Base-by-base conservation (phyloP, 1,284 basidiomycete species). In the Volvariella surrecta region DNA sequence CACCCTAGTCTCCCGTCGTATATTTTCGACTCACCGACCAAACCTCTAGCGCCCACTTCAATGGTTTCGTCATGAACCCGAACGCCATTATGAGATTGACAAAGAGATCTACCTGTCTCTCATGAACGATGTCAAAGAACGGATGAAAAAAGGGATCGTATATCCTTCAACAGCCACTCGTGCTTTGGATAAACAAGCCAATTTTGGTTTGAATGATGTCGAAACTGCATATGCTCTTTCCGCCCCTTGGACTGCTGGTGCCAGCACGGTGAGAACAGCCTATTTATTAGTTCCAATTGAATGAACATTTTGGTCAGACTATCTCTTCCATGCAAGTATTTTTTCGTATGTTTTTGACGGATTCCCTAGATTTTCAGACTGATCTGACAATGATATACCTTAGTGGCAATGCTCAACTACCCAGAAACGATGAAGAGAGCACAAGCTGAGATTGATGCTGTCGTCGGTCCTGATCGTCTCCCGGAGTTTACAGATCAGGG, bases 61-160 rank as follows among this genome's bases (percentile, higher is more conserved):
- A 50, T 61, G 60, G 60, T 62, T 61, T 45, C 52, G 60, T 3
- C 45, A 42, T 9, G 58, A 55, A 24, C 54, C 58, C 10, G 58
- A 60, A 24, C 44, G 46, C 4, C 57, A 56, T 24, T 52, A 51
- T 19, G 43, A 45, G 3, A 32, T 37, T 7, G 57, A 61, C 32
- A 53, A 51, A 3, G 41, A 48, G 19, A 30, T 60, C 7, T 58
- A 57, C 43, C 43, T 57, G 17, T 42, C 45, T 1, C 46, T 56
- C 2, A 48, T 61, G 49, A 51, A 57, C 21, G 47, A 51, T n/a
- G 58, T 58, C 9, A 52, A 49, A 18, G 37, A 49, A 6, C 53
- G 54, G 28, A 49, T 60, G 40, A 24, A 50, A 15, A 43, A 46
- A 20, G 58, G 55, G 8, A 47, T 49, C 1, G 57, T 55, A 2